These are phyloP conservation scores for Funneliformis caledonium DNA, from an alignment of 371 early-diverging fungal species.

Conservation along the genomic window DNA sequence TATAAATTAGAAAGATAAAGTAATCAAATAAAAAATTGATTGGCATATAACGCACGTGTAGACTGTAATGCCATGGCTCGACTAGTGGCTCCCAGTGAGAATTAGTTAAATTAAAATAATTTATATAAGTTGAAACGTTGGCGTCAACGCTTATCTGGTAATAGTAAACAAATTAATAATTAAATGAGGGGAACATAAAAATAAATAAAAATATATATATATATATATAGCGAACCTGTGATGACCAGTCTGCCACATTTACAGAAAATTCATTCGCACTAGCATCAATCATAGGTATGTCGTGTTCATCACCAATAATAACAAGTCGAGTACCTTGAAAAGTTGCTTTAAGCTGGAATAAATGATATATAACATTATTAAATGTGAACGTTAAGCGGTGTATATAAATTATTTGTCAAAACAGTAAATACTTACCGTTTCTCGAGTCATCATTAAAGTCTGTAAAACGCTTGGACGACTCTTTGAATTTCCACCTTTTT, in stretches of 20 bases:
- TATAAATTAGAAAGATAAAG: not conserved
- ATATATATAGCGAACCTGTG: slow-evolving; percentile 49
- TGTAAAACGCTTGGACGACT: slow-evolving; percentile 43
- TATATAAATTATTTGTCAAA: not conserved
- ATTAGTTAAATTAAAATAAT: slow-evolving; percentile 93
- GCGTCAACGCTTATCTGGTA: slow-evolving; percentile 69
- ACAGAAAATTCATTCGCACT: slow-evolving; percentile 78
- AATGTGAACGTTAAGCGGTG: too few relatives aligned
- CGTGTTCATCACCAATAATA: slow-evolving; percentile 89
- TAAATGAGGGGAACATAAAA: not conserved
- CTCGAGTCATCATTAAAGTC: slow-evolving; percentile 52
- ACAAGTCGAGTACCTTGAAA: slow-evolving; percentile 82
- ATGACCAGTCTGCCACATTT: slow-evolving; percentile 87
- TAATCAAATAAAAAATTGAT: not conserved
- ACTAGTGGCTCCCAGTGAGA: slow-evolving; percentile 98
- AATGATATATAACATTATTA: not conserved
- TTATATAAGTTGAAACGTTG: slow-evolving; percentile 73
- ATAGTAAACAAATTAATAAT: not conserved
- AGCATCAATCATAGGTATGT: slow-evolving; percentile 91
- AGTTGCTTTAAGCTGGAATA: slow-evolving; percentile 40
- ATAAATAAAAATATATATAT: not conserved
- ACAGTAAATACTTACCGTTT: slow-evolving; percentile 50
- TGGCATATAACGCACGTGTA: slow-evolving; percentile 50
- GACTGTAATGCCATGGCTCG: slow-evolving; percentile 85
- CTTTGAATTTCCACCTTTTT: slow-evolving; percentile 29